Base-by-base conservation (phyloP, 148 eudicot species). In the Polygonum aviculare region DNA sequence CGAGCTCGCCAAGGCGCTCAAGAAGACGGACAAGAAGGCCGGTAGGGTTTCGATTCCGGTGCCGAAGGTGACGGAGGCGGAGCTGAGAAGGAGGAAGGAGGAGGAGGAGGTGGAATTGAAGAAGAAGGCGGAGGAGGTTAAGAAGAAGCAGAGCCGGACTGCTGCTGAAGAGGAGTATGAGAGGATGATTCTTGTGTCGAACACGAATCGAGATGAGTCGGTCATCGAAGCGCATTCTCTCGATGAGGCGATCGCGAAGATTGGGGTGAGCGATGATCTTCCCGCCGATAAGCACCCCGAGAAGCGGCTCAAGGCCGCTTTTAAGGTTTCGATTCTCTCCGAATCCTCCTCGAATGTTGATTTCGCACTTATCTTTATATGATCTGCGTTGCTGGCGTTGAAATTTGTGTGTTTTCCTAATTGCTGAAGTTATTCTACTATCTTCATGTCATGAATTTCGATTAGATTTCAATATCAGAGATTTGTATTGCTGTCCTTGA, bases 111-210 rank as follows among this genome's bases (percentile, higher is more conserved):
- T 85, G 78, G 85, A 83, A 78, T 22, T 85, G 67, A 48, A 19
- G 79, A 79, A 72, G 77, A 84, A 74, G 73, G 91, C 87, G 3
- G 98, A 94, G 79, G 95, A 89, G 82, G 86, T 82, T n/a, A 90
- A 89, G 91, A 83, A 83, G 89, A 80, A 80, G 87, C 78, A 75
- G 76, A 85, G 89, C 26, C 78, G 98, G 47, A 89, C 83, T 18
- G 91, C 91, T 54, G 94, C 79, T 0, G 98, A 94, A 69, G 91
- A 87, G 70, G 98, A 95, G 88, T 95, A 95, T 70, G 98, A 95
- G 78, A 89, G 75, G 84, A 82, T 90, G 70, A 85, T 95, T 18
- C 82, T 88, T 15, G 87, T 90, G 21, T 84, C 78, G 51, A 95
- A 95, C 77, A 85, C 85, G 6, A 95, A 95, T 80, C 79, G 98